These are phyloP conservation scores for Dipteronia sinensis DNA, from an alignment of 345 rosid species.

Conservation along the genomic window DNA sequence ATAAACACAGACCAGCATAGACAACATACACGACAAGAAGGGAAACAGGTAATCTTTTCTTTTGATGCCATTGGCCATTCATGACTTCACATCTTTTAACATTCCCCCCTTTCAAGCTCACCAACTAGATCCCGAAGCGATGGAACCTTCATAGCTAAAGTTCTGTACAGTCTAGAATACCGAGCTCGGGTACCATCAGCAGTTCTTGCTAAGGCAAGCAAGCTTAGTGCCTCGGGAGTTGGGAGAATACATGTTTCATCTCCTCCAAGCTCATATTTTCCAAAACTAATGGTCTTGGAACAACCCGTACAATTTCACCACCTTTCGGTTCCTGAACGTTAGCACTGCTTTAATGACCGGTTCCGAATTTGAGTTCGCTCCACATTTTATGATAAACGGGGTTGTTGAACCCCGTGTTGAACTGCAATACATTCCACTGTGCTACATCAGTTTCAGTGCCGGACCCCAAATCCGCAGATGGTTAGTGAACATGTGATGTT, in stretches of 20 bases:
- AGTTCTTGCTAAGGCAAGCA: constrained; percentile 84
- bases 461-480: constrained; percentile 54
- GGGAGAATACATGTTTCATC: constrained; percentile 77
- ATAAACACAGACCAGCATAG: constrained; percentile 13
- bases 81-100: constrained; percentile 65
- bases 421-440: constrained; percentile 96
- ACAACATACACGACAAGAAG: neutral
- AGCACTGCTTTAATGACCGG: constrained; percentile 91
- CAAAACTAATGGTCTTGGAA: constrained; percentile 76
- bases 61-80: constrained; percentile 17
- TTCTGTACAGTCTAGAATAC: constrained; percentile 89
- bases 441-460: constrained; percentile 78
- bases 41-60: neutral
- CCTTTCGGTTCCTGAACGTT: constrained; percentile 91
- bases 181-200: constrained; percentile 96
- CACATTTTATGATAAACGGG: constrained; percentile 93
- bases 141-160: constrained; percentile 96
- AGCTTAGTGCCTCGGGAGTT: constrained; percentile 88
- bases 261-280: constrained; percentile 84
- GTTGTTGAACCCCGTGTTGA: constrained; percentile 88
- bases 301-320: constrained; percentile 85
- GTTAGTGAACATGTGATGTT: constrained; percentile 39
- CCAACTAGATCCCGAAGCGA: constrained; percentile 80
- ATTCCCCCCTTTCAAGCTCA: constrained; percentile 87
- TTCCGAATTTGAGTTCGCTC: constrained; percentile 88